A percentile compares a stretch with the other conserved stretches of the same genome.
These are phyloP conservation scores for Coccomyxa sp. DNA, from an alignment of 139 green algal species.

Conservation along the genomic window DNA sequence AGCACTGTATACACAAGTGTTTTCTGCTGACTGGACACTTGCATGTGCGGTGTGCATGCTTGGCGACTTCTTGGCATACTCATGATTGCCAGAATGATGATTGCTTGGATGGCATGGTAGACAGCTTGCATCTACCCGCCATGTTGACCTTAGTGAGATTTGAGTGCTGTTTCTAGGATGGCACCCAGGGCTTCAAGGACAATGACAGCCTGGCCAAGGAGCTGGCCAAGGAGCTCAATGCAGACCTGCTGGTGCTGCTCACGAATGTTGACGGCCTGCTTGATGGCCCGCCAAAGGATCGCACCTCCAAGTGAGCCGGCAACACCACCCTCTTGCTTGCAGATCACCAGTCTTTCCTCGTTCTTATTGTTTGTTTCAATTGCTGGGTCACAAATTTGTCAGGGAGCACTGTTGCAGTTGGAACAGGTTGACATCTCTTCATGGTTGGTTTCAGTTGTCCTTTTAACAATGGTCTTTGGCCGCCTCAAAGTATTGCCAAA, in stretches of 20 bases:
- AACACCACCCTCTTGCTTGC: background rate
- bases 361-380: background rate
- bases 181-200: constrained; percentile 40
- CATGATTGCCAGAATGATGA: too few relatives aligned
- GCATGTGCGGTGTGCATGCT: too few relatives aligned
- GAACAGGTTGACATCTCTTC: too few relatives aligned
- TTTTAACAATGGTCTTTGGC: too few relatives aligned
- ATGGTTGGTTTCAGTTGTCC: too few relatives aligned
- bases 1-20: too few relatives aligned
- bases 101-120: too few relatives aligned
- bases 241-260: constrained; percentile 54
- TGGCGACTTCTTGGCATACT: too few relatives aligned
- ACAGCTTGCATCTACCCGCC: background rate
- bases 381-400: background rate
- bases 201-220: constrained; percentile 61
- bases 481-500: too few relatives aligned
- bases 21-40: too few relatives aligned
- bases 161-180: background rate
- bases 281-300: constrained; percentile 37
- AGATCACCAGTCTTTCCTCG: background rate
- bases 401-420: too few relatives aligned
- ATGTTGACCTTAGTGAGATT: background rate
- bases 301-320: constrained; percentile 23
- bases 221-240: constrained; percentile 49
- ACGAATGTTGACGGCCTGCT: constrained; percentile 61